Percentiles rank a stretch among this genome's conserved stretches.
Conservation (phyloP, 164 flowering plant genomes). For the Chimonanthus salicifolius region DNA sequence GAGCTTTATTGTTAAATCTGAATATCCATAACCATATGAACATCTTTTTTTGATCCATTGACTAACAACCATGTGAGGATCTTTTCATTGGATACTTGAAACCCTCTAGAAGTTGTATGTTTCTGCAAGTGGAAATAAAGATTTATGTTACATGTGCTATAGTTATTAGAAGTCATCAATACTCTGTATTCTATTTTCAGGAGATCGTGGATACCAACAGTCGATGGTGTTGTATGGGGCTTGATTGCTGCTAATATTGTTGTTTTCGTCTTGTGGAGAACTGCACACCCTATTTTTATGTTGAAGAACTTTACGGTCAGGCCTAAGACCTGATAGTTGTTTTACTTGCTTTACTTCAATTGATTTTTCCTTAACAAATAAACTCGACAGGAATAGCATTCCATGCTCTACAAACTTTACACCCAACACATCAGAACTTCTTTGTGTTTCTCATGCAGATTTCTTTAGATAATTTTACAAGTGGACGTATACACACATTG, state of each 20-base stretch:
- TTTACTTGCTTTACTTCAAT: neutral
- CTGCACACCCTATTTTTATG: slow-evolving; percentile 61
- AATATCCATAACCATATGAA: too few relatives aligned
- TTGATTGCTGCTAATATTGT: slow-evolving; percentile 66
- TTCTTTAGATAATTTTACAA: slow-evolving; percentile 61
- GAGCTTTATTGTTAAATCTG: too few relatives aligned
- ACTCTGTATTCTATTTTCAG: slow-evolving; percentile 29
- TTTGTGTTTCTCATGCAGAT: slow-evolving; percentile 37
- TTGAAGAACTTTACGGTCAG: slow-evolving; percentile 58
- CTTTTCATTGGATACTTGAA: too few relatives aligned
- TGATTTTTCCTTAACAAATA: neutral
- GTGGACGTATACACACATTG: slow-evolving; percentile 79
- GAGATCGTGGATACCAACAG: slow-evolving; percentile 48
- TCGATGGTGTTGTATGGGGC: slow-evolving; percentile 43
- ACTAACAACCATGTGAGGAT: too few relatives aligned
- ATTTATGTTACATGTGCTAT: too few relatives aligned
- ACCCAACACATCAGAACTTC: neutral
- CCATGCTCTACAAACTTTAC: neutral
- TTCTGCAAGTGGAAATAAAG: too few relatives aligned
- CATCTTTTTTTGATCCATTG: too few relatives aligned
- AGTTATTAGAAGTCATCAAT: neutral
- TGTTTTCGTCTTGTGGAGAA: slow-evolving; percentile 67
- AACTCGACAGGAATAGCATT: neutral
- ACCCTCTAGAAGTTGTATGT: too few relatives aligned
- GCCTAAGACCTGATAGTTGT: neutral